These are phyloP conservation scores for Aspergillus fischeri DNA, from an alignment of 2,329 filamentous ascomycete genomes.

Conservation along the genomic window DNA sequence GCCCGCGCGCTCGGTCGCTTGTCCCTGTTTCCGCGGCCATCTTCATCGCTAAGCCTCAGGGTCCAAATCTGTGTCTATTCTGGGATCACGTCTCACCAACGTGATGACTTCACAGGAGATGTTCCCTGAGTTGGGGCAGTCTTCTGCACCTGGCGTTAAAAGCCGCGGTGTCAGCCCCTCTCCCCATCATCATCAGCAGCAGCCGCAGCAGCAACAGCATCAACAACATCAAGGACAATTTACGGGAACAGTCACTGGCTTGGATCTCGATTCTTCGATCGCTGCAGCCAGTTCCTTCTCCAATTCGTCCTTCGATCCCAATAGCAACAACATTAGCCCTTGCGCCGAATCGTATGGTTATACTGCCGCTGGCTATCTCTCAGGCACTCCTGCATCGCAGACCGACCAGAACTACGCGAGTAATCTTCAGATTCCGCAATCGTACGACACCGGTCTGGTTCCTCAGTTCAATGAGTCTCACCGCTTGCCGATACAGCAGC, in stretches of 20 bases:
- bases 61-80: slow-evolving; percentile 17
- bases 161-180: slow-evolving; percentile 42
- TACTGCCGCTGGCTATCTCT: slow-evolving; percentile 31
- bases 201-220: not conserved
- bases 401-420: slow-evolving; percentile 33
- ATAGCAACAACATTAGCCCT: slow-evolving; percentile 21
- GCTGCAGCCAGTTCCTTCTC: slow-evolving; percentile 28
- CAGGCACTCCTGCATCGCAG: slow-evolving; percentile 27
- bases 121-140: slow-evolving; percentile 33
- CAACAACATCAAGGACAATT: slow-evolving; percentile 19
- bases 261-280: slow-evolving; percentile 36
- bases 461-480: slow-evolving; percentile 33
- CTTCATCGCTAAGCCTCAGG: slow-evolving; percentile 4
- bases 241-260: slow-evolving; percentile 28
- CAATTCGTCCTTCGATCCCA: slow-evolving; percentile 30
- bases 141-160: slow-evolving; percentile 33
- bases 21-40: not conserved
- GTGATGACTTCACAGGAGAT: slow-evolving; percentile 32
- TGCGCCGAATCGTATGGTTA: slow-evolving; percentile 35
- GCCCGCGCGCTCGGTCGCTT: not conserved
- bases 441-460: slow-evolving; percentile 35
- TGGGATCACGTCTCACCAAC: slow-evolving; percentile 10
- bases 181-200: slow-evolving; percentile 34
- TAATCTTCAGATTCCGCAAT: slow-evolving; percentile 31
- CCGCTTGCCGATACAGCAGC: slow-evolving; percentile 22